Conservation (phyloP, 1,284 basidiomycete genomes). For the Neolentinus lepideus region DNA sequence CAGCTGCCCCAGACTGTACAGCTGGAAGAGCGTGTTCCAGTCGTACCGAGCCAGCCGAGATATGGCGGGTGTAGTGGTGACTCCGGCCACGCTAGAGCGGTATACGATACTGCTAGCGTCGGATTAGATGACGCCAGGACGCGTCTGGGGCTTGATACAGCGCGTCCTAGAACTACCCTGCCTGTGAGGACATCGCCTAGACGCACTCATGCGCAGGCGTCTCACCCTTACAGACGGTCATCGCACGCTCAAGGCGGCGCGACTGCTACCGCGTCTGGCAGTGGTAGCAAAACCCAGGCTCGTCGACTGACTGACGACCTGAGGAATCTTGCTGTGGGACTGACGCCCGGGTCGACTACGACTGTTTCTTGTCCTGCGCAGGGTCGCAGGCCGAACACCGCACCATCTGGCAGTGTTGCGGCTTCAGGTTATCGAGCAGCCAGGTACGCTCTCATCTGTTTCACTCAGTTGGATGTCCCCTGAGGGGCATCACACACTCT, state of each 20-base stretch:
- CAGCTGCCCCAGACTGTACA: constrained; percentile 11
- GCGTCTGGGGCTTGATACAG: neutral
- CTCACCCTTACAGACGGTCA: constrained; percentile 1
- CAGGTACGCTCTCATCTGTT: neutral
- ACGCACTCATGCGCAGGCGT: neutral
- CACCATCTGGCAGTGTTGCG: neutral
- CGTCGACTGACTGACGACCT: neutral
- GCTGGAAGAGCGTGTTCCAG: constrained; percentile 12
- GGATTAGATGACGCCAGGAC: neutral
- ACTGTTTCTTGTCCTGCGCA: neutral
- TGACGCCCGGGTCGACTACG: neutral
- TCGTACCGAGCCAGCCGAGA: constrained; percentile 12
- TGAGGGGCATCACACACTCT: neutral
- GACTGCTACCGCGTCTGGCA: neutral
- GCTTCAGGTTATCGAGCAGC: neutral
- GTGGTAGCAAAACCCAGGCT: neutral
- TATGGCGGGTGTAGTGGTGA: constrained; percentile 6
- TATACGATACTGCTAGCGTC: neutral
- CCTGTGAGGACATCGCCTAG: neutral
- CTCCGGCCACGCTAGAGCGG: neutral
- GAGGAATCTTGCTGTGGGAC: constrained; percentile 1
- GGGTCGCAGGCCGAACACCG: neutral
- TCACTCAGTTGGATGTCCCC: neutral
- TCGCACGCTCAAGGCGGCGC: neutral
- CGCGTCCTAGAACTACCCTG: neutral